Conservation (phyloP, 2,329 filamentous ascomycete genomes). For the Pyrenochaeta sp. region DNA sequence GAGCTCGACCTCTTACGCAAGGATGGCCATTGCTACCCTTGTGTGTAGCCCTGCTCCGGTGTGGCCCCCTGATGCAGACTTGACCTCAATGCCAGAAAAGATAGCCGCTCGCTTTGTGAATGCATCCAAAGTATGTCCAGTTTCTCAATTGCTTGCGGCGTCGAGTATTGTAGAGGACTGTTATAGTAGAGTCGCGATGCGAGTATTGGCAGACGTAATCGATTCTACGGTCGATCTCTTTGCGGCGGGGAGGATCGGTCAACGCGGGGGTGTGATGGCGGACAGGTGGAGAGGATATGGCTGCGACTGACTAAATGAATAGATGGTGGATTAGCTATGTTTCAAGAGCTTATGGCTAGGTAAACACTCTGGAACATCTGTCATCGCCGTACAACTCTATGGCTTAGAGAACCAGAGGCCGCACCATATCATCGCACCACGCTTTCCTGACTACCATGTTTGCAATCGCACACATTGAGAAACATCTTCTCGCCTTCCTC, state of each 20-base stretch:
- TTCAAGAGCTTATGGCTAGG: too few relatives aligned
- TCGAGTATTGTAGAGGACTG: slow-evolving; percentile 25
- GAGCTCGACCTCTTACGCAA: slow-evolving; percentile 29
- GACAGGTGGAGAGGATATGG: slow-evolving; percentile 26
- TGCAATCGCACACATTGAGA: slow-evolving; percentile 22
- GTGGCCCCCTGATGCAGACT: slow-evolving; percentile 18
- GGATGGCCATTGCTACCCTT: slow-evolving; percentile 25
- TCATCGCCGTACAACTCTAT: slow-evolving; percentile 21
- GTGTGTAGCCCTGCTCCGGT: slow-evolving; percentile 24
- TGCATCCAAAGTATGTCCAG: slow-evolving; percentile 16
- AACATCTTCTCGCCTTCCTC: slow-evolving; percentile 23
- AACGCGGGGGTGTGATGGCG: slow-evolving; percentile 8
- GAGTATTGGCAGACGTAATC: slow-evolving; percentile 29
- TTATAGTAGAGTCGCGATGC: slow-evolving; percentile 15
- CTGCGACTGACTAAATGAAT: slow-evolving; percentile 23
- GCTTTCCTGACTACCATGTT: slow-evolving; percentile 21
- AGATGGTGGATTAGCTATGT: slow-evolving; percentile 7
- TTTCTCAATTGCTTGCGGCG: slow-evolving; percentile 12
- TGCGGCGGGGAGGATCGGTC: slow-evolving; percentile 8
- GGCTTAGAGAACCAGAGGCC: slow-evolving; percentile 26
- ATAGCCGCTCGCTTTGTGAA: slow-evolving; percentile 24
- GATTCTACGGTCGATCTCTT: slow-evolving; percentile 22
- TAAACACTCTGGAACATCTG: slow-evolving; percentile 27
- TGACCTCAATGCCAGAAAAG: slow-evolving; percentile 27
- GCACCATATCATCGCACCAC: slow-evolving; percentile 26